Conservation (phyloP, 2,329 filamentous ascomycete genomes). For the Fusarium camptoceras region DNA sequence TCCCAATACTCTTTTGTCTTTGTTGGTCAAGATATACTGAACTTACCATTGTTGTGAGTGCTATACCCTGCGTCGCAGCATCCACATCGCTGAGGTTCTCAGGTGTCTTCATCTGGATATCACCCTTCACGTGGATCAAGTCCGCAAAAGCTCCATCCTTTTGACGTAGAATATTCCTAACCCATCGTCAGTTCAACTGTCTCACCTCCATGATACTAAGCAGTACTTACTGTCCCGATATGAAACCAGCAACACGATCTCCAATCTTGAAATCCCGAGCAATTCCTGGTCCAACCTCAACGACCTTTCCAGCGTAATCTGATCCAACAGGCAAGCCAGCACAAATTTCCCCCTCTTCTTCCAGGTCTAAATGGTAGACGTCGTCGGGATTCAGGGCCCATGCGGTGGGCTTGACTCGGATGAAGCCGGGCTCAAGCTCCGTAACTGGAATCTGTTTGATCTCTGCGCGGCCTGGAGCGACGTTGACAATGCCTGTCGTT, state of each 20-base stretch:
- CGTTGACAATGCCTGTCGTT: neutral
- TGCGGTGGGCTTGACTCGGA: neutral
- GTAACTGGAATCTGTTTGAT: neutral
- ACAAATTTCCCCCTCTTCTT: constrained; percentile 1
- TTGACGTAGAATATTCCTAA: neutral
- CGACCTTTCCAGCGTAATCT: constrained; percentile 61
- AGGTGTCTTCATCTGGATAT: constrained; percentile 58
- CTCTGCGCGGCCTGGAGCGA: neutral
- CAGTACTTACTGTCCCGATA: constrained; percentile 14
- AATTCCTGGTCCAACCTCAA: constrained; percentile 57
- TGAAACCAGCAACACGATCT: constrained; percentile 55
- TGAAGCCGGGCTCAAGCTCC: neutral
- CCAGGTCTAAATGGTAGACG: constrained; percentile 1
- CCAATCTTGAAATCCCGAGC: constrained; percentile 55
- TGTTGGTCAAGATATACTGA: neutral
- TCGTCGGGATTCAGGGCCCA: constrained; percentile 16
- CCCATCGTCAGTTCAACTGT: rapidly evolving
- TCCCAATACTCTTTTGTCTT: neutral
- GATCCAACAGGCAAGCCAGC: constrained; percentile 50
- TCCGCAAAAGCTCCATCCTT: constrained; percentile 56
- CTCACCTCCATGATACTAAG: neutral
- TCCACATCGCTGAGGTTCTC: constrained; percentile 54
- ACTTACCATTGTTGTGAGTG: constrained; percentile 51
- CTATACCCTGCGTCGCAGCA: constrained; percentile 59
- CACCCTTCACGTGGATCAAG: constrained; percentile 54